Evolutionary conservation across 176 grass and related monocot genomes (phyloP), one percentile per base, ranked within the genome.

Genomic region (Carex kokanica): DNA sequence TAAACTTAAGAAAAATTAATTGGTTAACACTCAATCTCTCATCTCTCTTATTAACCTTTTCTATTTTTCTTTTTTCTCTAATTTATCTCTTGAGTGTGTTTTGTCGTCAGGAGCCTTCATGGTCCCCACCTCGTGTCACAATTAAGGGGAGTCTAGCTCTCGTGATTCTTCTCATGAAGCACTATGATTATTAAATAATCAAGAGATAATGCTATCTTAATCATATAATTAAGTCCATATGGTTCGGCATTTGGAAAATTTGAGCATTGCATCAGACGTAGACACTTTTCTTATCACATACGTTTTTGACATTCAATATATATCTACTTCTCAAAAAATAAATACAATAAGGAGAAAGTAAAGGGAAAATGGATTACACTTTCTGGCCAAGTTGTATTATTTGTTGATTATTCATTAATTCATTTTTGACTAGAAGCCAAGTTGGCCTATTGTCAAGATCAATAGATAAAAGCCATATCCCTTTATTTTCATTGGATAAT

Each of bases 131-230:
- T 78, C 13, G 72, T 23, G 72, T 54, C 72, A 55, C 24, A 54
- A 25, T 1, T 1, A 0, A 17, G 72, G 47, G 13, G 31, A 16
- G 47, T 13, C 0, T 75, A 45, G 21, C 71, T 14, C 71, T 74
- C 45, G 49, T 77, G 51, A 51, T 78, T 56, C 15, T 7, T 78
- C 51, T 78, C 49, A 78, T 78, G 23, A n/a, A 78, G 73, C 73
- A 78, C 73, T 78, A 78, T 56, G 14, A 2, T 32, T 34, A 78
- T 78, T 56, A 78, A 78, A 78, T 55, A 78, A 55, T 78, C 52
- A 54, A 55, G 34, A 56, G 73, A 78, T 78, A 55, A 78, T 78
- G 49, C 73, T 78, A 78, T 55, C 47, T 78, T 78, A 78, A 55
- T 56, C 49, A 56, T 8, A 51, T 8, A 51, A 78, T 78, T 78